Percentiles rank a stretch among this genome's conserved stretches.
Conservation (phyloP, 2,329 filamentous ascomycete genomes). For the Elsinoe necatrix region DNA sequence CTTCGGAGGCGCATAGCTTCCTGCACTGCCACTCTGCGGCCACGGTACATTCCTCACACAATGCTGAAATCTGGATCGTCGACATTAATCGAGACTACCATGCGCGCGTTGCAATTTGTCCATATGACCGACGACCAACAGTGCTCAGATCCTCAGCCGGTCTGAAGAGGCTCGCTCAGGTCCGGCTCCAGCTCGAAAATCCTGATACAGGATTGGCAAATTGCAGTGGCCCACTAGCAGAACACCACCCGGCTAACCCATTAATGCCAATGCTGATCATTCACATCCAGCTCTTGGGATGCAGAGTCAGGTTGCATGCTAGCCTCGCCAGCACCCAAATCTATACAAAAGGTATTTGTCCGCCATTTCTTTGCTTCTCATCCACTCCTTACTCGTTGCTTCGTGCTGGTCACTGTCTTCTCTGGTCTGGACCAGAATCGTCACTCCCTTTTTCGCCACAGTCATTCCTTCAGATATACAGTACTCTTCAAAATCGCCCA, state of each 20-base stretch:
- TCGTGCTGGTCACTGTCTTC: slow-evolving; percentile 8
- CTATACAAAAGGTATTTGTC: slow-evolving; percentile 7
- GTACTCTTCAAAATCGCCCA: not conserved
- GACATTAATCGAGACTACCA: not conserved
- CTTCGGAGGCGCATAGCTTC: not conserved
- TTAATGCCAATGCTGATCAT: slow-evolving; percentile 3
- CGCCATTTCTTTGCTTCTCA: not conserved
- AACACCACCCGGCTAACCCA: not conserved
- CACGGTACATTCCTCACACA: not conserved
- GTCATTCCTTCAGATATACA: not conserved
- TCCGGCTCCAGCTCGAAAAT: not conserved
- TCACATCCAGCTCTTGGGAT: not conserved
- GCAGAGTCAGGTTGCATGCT: not conserved
- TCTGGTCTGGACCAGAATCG: slow-evolving; percentile 1
- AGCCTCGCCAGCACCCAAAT: not conserved
- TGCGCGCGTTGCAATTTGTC: not conserved
- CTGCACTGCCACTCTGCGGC: not conserved
- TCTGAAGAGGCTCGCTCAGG: not conserved
- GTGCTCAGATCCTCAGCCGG: not conserved
- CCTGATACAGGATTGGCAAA: not conserved
- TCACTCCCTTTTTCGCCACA: not conserved
- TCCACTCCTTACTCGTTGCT: slow-evolving; percentile 1
- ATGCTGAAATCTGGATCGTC: not conserved
- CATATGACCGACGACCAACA: not conserved
- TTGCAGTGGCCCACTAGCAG: slow-evolving; percentile 1